Evolutionary conservation across 768 basidiomycete species (phyloP).

Genomic region (Hericium coralloides): DNA sequence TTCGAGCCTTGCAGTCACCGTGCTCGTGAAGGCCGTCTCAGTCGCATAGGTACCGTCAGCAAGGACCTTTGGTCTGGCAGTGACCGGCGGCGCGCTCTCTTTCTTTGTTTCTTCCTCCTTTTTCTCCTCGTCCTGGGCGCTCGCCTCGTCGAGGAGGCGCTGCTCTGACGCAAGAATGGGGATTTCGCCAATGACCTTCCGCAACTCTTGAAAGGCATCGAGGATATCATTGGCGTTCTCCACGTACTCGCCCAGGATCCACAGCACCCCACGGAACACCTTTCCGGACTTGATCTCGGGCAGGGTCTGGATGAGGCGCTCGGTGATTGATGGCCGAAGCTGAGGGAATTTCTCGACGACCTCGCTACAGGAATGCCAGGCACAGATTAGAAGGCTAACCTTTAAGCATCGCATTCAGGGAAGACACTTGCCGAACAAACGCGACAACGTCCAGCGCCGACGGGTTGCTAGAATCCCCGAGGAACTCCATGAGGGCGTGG

Average conservation of each 20-base stretch:
- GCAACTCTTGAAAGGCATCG: conserved; percentile 63
- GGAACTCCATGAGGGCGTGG: conserved; percentile 88
- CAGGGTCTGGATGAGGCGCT: conserved; percentile 76
- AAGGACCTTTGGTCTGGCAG: conserved; percentile 62
- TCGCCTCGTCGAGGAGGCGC: conserved; percentile 67
- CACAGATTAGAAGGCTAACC: neutral
- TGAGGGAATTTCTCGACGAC: conserved; percentile 96
- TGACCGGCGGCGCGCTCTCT: conserved; percentile 29
- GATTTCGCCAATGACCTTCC: conserved; percentile 90
- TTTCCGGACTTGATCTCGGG: conserved; percentile 91
- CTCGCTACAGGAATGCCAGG: conserved; percentile 40
- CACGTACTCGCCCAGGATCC: conserved; percentile 98
- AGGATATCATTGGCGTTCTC: conserved; percentile 59
- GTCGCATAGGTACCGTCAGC: conserved; percentile 98
- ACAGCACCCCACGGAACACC: conserved; percentile 91
- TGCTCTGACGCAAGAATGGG: conserved; percentile 93
- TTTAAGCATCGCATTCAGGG: conserved; percentile 1
- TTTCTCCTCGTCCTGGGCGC: conserved; percentile 42
- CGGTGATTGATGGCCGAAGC: conserved; percentile 72
- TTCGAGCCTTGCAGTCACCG: conserved; percentile 57
- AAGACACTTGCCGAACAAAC: conserved; percentile 44
- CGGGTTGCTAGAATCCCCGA: conserved; percentile 91
- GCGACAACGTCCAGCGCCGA: conserved; percentile 93
- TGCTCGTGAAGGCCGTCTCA: conserved; percentile 77
- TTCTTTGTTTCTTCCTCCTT: conserved; percentile 43